A percentile compares a stretch with the other conserved stretches of the same genome.
Conservation (phyloP, 345 rosid genomes). For the Eucalyptus guilfoylei region DNA sequence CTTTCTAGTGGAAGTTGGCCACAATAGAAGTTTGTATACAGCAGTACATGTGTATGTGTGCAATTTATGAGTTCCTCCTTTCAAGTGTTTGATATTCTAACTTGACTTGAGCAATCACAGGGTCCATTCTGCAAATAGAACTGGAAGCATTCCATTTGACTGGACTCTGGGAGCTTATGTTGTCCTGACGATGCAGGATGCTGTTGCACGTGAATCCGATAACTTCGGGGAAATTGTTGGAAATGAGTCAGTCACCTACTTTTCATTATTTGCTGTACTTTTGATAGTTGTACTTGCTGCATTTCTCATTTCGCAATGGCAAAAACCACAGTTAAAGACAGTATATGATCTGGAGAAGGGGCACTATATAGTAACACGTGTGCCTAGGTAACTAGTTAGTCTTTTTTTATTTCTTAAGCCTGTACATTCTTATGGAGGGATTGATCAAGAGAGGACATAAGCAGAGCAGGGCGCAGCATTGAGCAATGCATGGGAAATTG, state of each 20-base stretch:
- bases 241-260: slow-evolving; percentile 17
- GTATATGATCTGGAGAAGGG: slow-evolving; percentile 13
- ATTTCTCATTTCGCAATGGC: not conserved
- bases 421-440: not conserved
- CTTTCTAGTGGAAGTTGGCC: not conserved
- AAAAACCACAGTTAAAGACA: slow-evolving; percentile 8
- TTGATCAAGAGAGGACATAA: not conserved
- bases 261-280: slow-evolving; percentile 27
- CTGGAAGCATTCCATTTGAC: slow-evolving; percentile 15
- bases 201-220: not conserved
- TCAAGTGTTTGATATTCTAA: not conserved
- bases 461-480: not conserved
- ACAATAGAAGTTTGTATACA: not conserved
- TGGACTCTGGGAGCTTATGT: slow-evolving; percentile 45
- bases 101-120: not conserved
- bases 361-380: slow-evolving; percentile 4
- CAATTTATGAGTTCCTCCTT: not conserved
- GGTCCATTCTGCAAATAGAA: slow-evolving; percentile 6
- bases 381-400: not conserved
- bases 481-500: not conserved
- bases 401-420: not conserved
- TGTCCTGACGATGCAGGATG: slow-evolving; percentile 11
- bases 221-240: slow-evolving; percentile 18
- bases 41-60: not conserved
- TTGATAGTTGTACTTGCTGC: slow-evolving; percentile 18